Conservation (phyloP, 306 rosid species). For the Canavalia gladiata region DNA sequence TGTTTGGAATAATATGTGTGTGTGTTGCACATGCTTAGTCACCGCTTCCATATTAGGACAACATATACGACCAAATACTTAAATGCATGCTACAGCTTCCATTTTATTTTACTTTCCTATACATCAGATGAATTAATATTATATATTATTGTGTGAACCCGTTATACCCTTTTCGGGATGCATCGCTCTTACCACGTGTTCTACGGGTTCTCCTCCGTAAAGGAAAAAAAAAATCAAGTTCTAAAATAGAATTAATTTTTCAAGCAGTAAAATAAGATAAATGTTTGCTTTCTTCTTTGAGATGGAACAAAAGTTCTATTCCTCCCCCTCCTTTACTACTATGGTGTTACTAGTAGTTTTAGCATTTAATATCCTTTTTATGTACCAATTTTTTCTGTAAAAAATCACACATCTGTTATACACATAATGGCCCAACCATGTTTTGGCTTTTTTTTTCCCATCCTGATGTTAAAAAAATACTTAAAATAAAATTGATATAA, state of each 20-base stretch:
- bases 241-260: slow-evolving; percentile 20
- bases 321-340: neutral
- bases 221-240: neutral
- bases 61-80: slow-evolving; percentile 54
- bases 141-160: neutral
- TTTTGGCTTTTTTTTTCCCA: no score
- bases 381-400: neutral
- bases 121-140: neutral
- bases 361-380: neutral
- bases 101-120: neutral
- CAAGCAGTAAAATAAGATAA: slow-evolving; percentile 6
- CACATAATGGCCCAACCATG: neutral
- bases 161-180: neutral
- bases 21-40: slow-evolving; percentile 76
- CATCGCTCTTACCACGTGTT: slow-evolving; percentile 2
- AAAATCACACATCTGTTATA: neutral
- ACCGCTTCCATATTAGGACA: slow-evolving; percentile 53
- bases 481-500: no score
- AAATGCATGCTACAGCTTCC: slow-evolving; percentile 53
- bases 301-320: slow-evolving; percentile 15
- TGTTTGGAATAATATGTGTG: slow-evolving; percentile 50
- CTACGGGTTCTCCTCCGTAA: neutral
- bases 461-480: no score
- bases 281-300: slow-evolving; percentile 33
- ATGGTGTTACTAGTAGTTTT: neutral